Evolutionary conservation across 1,284 basidiomycete genomes (phyloP), one percentile per base, ranked within the genome.

Genomic region (Pterula multifida): DNA sequence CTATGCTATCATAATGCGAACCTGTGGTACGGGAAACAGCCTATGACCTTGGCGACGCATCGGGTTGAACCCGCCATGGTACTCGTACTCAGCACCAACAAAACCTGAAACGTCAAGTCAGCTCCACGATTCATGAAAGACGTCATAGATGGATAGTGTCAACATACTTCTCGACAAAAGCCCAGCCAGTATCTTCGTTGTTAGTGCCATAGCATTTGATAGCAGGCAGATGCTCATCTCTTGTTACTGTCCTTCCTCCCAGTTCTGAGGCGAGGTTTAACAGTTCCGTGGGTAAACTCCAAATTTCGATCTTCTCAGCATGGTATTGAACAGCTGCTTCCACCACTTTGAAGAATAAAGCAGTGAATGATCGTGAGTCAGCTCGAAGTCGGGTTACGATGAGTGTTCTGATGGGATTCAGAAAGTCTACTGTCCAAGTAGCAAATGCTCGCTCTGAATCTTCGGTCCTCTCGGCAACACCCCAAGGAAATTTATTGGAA

Each of bases 181-280:
- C 50, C 81, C 79, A 83, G 11, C 66, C 61, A 2, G 79, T 55
- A 11, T 71, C 60, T 12, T 57, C 58, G 1, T 61, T 60, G 1
- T 70, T 71, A 3, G 53, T 48, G 13, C 73, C 73, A 59, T 83
- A 83, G 74, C 76, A 80, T 54, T 74, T 79, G 48, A 80, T 64
- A 0, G 73, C 65, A 2, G 77, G 68, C 19, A 81, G 55, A 57
- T 79, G 75, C 19, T 75, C 73, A 1, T 63, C 59, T 53, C 78
- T 65, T 25, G 63, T 57, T 21, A 56, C 56, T 1, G 68, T 71
- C 48, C 48, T 61, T 2, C 72, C 75, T 2, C 71, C 73, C 1
- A 65, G 54, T 12, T 55, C 53, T 19, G 56, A 49, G 3, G 68
- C 71, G 25, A 62, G 52, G 1, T 56, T 53, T 45, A 64, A 54